Evolutionary conservation across 2,329 filamentous ascomycete species (phyloP), one percentile per base, ranked within the genome.

Genomic region (Trichophyton rubrum): DNA sequence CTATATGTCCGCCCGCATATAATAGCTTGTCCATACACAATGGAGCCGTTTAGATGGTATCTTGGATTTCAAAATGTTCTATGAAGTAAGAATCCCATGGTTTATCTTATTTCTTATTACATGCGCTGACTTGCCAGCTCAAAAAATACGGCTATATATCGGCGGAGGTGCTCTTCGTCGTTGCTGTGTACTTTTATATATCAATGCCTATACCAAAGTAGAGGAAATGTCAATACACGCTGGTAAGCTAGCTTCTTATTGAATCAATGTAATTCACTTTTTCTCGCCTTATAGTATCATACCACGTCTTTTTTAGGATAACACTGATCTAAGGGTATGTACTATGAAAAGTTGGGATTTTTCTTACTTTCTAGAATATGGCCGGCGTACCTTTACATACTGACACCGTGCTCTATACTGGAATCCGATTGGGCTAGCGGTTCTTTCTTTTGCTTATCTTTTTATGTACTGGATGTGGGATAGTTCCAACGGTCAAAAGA

Each of bases 281-380:
- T 27, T 11, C 7, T 11, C 11, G 33, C 9, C 8, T 35, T 35
- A 35, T 35, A 9, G 11, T 35, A 35, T 35, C 2, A 22, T 22
- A 22, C 22, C 3, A 22, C 1, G 33, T 13, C 3, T 5, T 35
- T 35, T 11, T 13, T 35, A 9, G 11, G 33, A 9, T 35, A 13
- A 35, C 33, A 11, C 11, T 2, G 8, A 38, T 13, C 33, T 38
- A 38, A 9, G 33, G 90, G 96, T 69, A 95, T 96, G 87, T 95
- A 95, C 79, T 92, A 90, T 68, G 90, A 96, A 80, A 96, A 96
- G 77, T 91, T 89, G 83, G 90, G 90, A 59, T 96, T 96, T 79
- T 95, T 96, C 83, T 96, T 66, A 95, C 93, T 74, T 96, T 96
- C 83, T 96, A 90, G 90, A 96, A 95, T 75, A 79, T 96, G 72